Base-by-base conservation (phyloP, 805 yeast genomes). In the Kodamaea nitidulidarum region DNA sequence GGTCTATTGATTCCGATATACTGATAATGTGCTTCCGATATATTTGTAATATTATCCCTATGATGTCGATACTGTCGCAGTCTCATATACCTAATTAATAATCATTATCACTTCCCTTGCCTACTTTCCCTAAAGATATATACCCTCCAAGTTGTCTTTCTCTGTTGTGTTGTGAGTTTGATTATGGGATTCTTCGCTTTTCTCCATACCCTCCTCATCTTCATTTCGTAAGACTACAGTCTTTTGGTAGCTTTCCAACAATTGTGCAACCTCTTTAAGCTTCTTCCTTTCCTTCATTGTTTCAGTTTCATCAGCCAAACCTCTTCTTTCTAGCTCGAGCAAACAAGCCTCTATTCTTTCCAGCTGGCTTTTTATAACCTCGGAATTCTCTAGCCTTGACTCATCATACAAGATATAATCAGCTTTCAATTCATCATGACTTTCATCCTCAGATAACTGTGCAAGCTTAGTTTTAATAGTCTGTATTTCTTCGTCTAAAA, bases 331-430 rank as follows among this genome's bases (percentile, higher is more conserved):
- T 16, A 79, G 58, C 51, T 81, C 86, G 14, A 61, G 52, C 22
- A 68, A 63, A 14, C 81, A 51, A 0, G 69, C 67, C 2, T 57
- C 61, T 3, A 79, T 51, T 42, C 83, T 60, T 24, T 65, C 62
- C 8, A 54, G 42, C 51, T 80, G 81, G 50, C 75, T 80, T 2
- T 55, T 48, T 15, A 81, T 60, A n/a, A 81, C 84, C 2, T 55
- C 52, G 9, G 64, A 58, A 54, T 83, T 83, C 46, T 82, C 90
- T 7, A 52, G 49, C 12, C 80, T 66, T 7, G 81, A 70, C n/a
- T 76, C 82, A 4, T 49, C 54, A 56, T 74, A 82, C 11, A 83
- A 51, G 11, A 60, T 55, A n/a, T 63, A 51, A 50, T 81, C 87
- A 9, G 65, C 65, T 4, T 60, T 62, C 15, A 63, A 62, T 14